Evolutionary conservation across 1,284 basidiomycete genomes (phyloP).

Genomic region (Amylostereum areolatum): DNA sequence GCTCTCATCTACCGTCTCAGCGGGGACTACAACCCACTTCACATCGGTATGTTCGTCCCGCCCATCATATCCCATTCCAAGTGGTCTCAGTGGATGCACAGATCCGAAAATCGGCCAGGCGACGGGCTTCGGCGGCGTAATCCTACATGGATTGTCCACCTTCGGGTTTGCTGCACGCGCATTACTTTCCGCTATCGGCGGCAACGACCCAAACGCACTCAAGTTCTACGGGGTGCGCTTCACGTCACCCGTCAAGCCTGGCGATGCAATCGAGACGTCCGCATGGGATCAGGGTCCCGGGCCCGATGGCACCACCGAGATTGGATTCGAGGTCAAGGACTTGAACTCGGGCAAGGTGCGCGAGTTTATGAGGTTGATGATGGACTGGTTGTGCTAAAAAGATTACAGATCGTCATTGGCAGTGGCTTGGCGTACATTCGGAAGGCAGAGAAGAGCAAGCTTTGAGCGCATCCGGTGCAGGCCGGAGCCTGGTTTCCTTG

Average conservation of each 20-base stretch:
- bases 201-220: constrained; percentile 53
- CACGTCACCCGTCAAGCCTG: constrained; percentile 76
- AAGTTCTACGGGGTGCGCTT: constrained; percentile 68
- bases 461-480: constrained; percentile 49
- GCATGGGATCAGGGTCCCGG: constrained; percentile 73
- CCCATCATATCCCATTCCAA: neutral
- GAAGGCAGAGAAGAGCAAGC: constrained; percentile 45
- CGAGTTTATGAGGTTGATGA: neutral
- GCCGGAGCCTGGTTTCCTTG: too few relatives aligned
- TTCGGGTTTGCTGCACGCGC: constrained; percentile 76
- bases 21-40: constrained; percentile 82
- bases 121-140: constrained; percentile 73
- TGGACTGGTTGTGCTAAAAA: constrained; percentile 1
- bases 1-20: constrained; percentile 75
- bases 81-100: constrained; percentile 27
- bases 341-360: constrained; percentile 61
- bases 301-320: constrained; percentile 59
- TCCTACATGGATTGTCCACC: constrained; percentile 76
- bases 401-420: constrained; percentile 41
- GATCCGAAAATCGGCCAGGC: constrained; percentile 67
- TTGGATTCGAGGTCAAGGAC: constrained; percentile 70
- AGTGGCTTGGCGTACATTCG: constrained; percentile 55
- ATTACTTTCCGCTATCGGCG: constrained; percentile 56
- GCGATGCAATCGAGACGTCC: constrained; percentile 70
- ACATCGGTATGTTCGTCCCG: constrained; percentile 52